Base-by-base conservation (phyloP, 306 rosid genomes). In the Boehmeria nivea region DNA sequence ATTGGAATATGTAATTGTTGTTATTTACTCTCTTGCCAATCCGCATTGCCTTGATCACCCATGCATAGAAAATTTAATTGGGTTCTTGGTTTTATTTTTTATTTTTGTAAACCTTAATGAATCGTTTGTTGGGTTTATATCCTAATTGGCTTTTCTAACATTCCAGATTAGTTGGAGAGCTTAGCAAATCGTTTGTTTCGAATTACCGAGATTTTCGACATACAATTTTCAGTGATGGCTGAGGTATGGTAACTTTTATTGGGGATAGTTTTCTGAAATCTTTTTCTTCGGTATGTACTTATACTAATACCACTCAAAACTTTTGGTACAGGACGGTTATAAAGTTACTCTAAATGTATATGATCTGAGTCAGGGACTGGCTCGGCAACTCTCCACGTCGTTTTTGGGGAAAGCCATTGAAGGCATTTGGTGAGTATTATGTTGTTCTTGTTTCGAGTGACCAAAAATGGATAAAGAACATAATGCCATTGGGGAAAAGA, bases 281-380 rank as follows among this genome's bases (percentile, higher is more conserved):
- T 19, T 20, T 26, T 8, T 22, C 0, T 40, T 39, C 4, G 31
- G 8, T 13, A 72, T 39, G 40, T 24, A 40, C 47, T 18, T 68
- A 6, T 37, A 11, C 23, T 21, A 38, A 21, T 50, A 8, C 54
- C 25, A 27, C 26, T 42, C 31, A 17, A 11, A 4, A 45, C 8
- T 39, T 45, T 19, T 64, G 43, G 34, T 76, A 66, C 87, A 93
- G 99, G 99, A 93, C 71, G 89, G 81, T 74, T 51, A 76, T 64
- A 79, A 81, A 76, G 99, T 93, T 57, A 72, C 61, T 44, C 67
- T 87, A 54, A 78, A 85, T 66, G 81, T 93, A 12, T 93, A 93
- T 68, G 99, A 93, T 47, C 63, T 93, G 21, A 93, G 99, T 81
- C 94, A 93, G 72, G 99, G 99, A 14, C 87, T 87, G 49, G 99